Percentiles rank a stretch among this genome's conserved stretches.
These are phyloP conservation scores for Talaromyces trachyspermus DNA, from an alignment of 495 filamentous ascomycete species.

Conservation along the genomic window DNA sequence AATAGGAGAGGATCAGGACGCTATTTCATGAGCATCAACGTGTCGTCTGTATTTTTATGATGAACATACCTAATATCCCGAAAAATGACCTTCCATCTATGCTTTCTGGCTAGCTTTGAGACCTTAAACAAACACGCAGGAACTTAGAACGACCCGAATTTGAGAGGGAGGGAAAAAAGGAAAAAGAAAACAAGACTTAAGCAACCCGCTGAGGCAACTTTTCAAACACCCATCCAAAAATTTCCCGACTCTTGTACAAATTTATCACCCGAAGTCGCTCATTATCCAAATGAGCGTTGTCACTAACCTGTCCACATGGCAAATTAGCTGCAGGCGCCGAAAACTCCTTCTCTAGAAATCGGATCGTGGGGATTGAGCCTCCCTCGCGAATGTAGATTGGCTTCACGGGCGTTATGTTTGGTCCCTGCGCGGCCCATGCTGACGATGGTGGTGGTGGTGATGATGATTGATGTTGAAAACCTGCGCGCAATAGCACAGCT, in stretches of 20 bases:
- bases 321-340: slow-evolving; percentile 85
- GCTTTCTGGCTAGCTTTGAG: no score
- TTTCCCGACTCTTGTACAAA: slow-evolving; percentile 82
- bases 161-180: no score
- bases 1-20: no score
- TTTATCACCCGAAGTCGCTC: slow-evolving; percentile 83
- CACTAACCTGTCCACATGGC: slow-evolving; percentile 91
- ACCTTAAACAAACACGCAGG: no score
- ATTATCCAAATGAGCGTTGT: slow-evolving; percentile 90
- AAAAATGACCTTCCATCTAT: no score
- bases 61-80: no score
- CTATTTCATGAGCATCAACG: no score
- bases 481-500: no score
- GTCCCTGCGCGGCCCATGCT: background rate
- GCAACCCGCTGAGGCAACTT: slow-evolving; percentile 46
- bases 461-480: no score
- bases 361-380: slow-evolving; percentile 84
- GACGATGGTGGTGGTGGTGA: background rate
- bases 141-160: no score
- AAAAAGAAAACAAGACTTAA: no score
- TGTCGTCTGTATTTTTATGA: no score
- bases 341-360: slow-evolving; percentile 94
- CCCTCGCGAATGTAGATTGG: slow-evolving; percentile 90
- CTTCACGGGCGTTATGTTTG: slow-evolving; percentile 16
- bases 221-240: slow-evolving; percentile 79